phyloP scores from a whole-genome alignment of 805 yeast genomes.

The Schizosaccharomyces octosporus region DNA sequence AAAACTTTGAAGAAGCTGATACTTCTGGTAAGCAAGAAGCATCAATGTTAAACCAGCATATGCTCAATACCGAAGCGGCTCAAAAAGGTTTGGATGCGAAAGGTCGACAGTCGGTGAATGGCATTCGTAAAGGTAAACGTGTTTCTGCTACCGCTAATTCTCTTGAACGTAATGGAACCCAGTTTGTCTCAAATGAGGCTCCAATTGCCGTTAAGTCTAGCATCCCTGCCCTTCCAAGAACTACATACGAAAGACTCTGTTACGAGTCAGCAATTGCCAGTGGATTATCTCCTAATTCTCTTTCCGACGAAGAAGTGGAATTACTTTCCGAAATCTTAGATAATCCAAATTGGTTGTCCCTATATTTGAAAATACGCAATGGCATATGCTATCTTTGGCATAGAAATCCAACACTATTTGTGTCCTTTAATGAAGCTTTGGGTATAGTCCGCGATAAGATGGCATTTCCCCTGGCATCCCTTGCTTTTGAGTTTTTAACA shows the following conservation, averaged over 20 bases:
- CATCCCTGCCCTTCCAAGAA: background rate
- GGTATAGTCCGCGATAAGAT: conserved; percentile 19
- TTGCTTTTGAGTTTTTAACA: conserved; percentile 20
- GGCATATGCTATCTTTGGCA: conserved; percentile 20
- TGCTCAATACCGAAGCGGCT: too few relatives aligned
- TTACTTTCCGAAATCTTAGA: conserved; percentile 17
- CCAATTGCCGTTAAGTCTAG: background rate
- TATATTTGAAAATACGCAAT: conserved; percentile 18
- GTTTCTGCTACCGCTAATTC: background rate
- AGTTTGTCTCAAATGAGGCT: background rate
- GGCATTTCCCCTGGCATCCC: conserved; percentile 18
- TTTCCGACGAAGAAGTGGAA: conserved; percentile 15
- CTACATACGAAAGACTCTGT: conserved; percentile 5
- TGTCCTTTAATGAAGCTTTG: conserved; percentile 19
- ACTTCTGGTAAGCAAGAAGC: too few relatives aligned
- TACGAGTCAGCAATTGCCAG: conserved; percentile 18
- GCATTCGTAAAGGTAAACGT: background rate
- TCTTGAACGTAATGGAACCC: background rate
- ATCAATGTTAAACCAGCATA: too few relatives aligned
- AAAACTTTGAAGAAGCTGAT: background rate
- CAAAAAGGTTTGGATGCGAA: too few relatives aligned
- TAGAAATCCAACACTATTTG: conserved; percentile 19
- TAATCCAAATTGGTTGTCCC: conserved; percentile 8
- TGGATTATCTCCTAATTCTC: conserved; percentile 16
- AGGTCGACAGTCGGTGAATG: too few relatives aligned